Conservation (phyloP, 306 rosid species). For the Cicer pinnatifidum region DNA sequence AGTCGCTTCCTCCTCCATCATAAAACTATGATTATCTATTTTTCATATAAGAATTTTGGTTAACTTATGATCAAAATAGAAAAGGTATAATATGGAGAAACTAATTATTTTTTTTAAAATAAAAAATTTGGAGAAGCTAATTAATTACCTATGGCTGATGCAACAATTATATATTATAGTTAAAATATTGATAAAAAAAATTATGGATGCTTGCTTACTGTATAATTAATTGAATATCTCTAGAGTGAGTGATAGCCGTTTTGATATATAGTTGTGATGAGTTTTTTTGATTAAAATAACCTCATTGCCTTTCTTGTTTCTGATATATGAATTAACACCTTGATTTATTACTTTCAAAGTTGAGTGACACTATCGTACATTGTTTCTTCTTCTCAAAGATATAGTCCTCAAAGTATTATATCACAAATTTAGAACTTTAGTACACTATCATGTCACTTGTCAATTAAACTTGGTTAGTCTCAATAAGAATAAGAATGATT, state of each 20-base stretch:
- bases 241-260: constrained; percentile 12
- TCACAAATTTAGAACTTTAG: constrained; percentile 43
- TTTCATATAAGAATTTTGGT: no score
- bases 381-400: constrained; percentile 45
- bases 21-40: no score
- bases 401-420: constrained; percentile 12
- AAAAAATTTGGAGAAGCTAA: not conserved
- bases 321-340: constrained; percentile 25
- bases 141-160: constrained; percentile 16
- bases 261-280: not conserved
- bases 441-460: constrained; percentile 44
- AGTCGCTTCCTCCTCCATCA: no score
- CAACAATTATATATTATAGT: constrained; percentile 11
- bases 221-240: constrained; percentile 11
- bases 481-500: constrained; percentile 44
- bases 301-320: constrained; percentile 9
- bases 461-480: constrained; percentile 38
- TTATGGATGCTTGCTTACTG: not conserved
- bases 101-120: no score
- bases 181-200: not conserved
- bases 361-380: constrained; percentile 22
- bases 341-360: constrained; percentile 32
- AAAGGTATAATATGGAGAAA: constrained; percentile 41
- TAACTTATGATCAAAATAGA: not conserved
- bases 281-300: constrained; percentile 35